Percentiles rank a stretch among this genome's conserved stretches.
Conservation (phyloP, 2,329 filamentous ascomycete species). For the Byssochlamys sp. region DNA sequence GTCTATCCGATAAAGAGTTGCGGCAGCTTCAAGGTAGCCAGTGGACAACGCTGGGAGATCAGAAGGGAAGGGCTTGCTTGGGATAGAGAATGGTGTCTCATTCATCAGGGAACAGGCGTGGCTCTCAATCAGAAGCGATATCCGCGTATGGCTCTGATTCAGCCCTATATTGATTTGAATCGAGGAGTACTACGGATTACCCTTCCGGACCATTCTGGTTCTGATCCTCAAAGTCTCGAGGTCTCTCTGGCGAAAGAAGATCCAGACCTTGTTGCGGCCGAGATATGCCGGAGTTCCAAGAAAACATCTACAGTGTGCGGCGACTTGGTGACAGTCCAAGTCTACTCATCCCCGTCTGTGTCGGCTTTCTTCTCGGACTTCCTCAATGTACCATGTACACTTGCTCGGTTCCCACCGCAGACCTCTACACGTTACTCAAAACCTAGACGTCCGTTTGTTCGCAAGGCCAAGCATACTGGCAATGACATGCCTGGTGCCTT, state of each 20-base stretch:
- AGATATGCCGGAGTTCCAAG: constrained; percentile 42
- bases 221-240: constrained; percentile 22
- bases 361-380: constrained; percentile 67
- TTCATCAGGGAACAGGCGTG: constrained; percentile 75
- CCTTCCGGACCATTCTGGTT: constrained; percentile 26
- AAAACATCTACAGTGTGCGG: constrained; percentile 67
- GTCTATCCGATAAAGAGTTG: constrained; percentile 96
- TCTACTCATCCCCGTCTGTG: constrained; percentile 58
- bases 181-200: constrained; percentile 55
- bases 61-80: constrained; percentile 74
- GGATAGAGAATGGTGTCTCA: constrained; percentile 93
- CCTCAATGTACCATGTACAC: constrained; percentile 67
- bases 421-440: constrained; percentile 61
- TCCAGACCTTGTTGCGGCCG: constrained; percentile 52
- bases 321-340: constrained; percentile 60
- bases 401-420: constrained; percentile 72
- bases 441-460: constrained; percentile 53
- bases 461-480: neutral
- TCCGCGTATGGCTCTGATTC: constrained; percentile 75
- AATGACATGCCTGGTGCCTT: constrained; percentile 44
- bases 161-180: constrained; percentile 63
- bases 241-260: constrained; percentile 26
- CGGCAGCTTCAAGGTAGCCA: constrained; percentile 63
- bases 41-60: constrained; percentile 61
- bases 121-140: constrained; percentile 82